Base-by-base conservation (phyloP, 2,329 filamentous ascomycete genomes). In the Fusarium veterinarium region DNA sequence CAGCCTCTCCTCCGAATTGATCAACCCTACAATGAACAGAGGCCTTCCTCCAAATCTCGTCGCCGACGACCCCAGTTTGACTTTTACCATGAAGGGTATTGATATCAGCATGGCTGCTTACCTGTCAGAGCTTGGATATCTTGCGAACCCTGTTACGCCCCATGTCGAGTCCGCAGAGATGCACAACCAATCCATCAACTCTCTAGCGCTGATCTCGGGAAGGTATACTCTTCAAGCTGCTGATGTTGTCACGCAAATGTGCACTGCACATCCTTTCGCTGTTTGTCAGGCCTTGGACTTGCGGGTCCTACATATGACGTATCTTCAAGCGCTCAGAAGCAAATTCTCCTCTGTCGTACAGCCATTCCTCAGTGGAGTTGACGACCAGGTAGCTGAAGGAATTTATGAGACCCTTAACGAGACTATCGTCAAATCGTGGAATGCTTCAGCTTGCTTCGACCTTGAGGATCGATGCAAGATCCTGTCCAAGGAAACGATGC, bases 371-470 rank as follows among this genome's bases (percentile, higher is more conserved):
- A 1, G 12, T n/a, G 33, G 2, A 12, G 0, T 52, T 5, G 49
- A 38, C 0, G 5, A 12, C 1, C 19, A 7, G 1, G 13, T 12
- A 3, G 1, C 13, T 1, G 6, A 20, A 13, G 19, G 9, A 12
- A 28, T 38, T 1, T n/a, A 16, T n/a, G 49, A 28, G 13, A 38
- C 7, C 2, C 19, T 38, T 2, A 19, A 38, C 6, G 13, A 38
- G 23, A 20, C 19, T 12, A 13, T 37, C 2, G 1, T 6, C 1
- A 28, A 12, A n/a, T n/a, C 33, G 0, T 38, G 49, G 49, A 25
- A 52, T 28, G 23, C 17, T 1, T 38, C 49, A 3, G 23, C 49
- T 5, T 28, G 17, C 7, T 20, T 2, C 5, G 49, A 52, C 17
- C 2, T 38, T 2, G 7, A 28, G 38, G 49, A 52, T 9, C 5